Base-by-base conservation (phyloP, 306 rosid species). In the Glycine latifolia region DNA sequence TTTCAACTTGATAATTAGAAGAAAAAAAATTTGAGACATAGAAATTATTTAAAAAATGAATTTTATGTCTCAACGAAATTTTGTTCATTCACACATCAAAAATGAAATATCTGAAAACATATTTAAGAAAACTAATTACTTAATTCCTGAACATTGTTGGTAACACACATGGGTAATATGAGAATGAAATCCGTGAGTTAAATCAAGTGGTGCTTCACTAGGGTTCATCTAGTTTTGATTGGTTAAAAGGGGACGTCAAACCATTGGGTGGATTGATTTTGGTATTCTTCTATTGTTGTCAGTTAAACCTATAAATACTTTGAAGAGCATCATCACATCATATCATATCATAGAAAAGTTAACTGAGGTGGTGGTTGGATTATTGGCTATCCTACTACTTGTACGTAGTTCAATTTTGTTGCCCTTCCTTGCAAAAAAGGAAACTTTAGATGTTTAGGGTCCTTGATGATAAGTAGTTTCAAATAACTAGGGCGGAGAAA, bases 361-460 rank as follows among this genome's bases (percentile, higher is more conserved):
- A 62, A 65, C n/a, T n/a, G 68, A 31, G n/a, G 61, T 53, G 61
- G 75, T 81, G 41, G 80, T 54, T 66, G 62, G 72, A 66, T 41
- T 81, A 66, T 41, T 81, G 79, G 60, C 41, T 43, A 43, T 26
- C 10, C 54, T 16, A 71, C 10, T 68, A 35, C 47, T n/a, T 10
- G 3, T 37, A 37, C 4, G 44, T 26, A 2, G 5, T 67, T 12
- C 14, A 71, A n/a, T 59, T 41, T 65, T 7, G 35, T 53, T 66
- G 47, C 1, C 44, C 6, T 39, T 39, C 44, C 47, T n/a, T 10
- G 3, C 44, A 73, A 73, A 55, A 73, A 84, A 73, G 75, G 81
- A 73, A 75, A 56, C 0, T 8, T 11, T 3, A 58, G 35, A 46
- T 43, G 54, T 55, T 5, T 26, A 26, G 67, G 74, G 48, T 17